These are phyloP conservation scores for Acer yangbiense DNA, from an alignment of 345 rosid genomes.

Conservation along the genomic window DNA sequence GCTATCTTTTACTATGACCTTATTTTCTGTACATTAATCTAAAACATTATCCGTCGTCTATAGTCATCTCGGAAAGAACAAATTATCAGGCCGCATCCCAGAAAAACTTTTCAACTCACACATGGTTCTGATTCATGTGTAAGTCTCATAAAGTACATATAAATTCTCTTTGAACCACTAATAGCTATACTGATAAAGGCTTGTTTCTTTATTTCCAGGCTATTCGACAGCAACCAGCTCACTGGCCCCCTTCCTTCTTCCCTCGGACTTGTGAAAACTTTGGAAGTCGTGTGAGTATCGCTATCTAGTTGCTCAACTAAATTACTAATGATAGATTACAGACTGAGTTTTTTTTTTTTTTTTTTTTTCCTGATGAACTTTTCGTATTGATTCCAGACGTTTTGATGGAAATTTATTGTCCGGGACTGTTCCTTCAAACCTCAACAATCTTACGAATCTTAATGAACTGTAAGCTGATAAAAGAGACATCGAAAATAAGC, in stretches of 20 bases:
- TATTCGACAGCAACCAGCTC: conserved; percentile 71
- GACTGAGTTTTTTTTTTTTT: not conserved
- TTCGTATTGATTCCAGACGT: conserved; percentile 54
- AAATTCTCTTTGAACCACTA: too few relatives aligned
- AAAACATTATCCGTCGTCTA: conserved; percentile 10
- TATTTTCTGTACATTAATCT: conserved; percentile 5
- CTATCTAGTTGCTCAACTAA: not conserved
- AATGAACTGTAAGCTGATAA: conserved; percentile 61
- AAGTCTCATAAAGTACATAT: conserved; percentile 31
- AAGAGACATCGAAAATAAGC: not conserved
- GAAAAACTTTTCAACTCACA: conserved; percentile 58
- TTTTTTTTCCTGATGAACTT: not conserved
- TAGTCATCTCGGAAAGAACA: conserved; percentile 82
- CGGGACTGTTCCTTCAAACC: conserved; percentile 55
- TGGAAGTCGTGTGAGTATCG: conserved; percentile 80
- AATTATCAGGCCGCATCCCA: conserved; percentile 69
- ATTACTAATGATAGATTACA: not conserved
- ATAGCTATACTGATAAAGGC: too few relatives aligned
- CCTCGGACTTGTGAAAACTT: conserved; percentile 56
- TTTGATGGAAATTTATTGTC: conserved; percentile 61
- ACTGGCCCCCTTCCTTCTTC: conserved; percentile 56
- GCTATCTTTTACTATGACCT: not conserved
- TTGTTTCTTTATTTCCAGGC: conserved; percentile 38
- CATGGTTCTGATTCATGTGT: conserved; percentile 81
- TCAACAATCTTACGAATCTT: conserved; percentile 60